Evolutionary conservation across 2,329 filamentous ascomycete genomes (phyloP).

Genomic region (Trichoderma citrinoviride): DNA sequence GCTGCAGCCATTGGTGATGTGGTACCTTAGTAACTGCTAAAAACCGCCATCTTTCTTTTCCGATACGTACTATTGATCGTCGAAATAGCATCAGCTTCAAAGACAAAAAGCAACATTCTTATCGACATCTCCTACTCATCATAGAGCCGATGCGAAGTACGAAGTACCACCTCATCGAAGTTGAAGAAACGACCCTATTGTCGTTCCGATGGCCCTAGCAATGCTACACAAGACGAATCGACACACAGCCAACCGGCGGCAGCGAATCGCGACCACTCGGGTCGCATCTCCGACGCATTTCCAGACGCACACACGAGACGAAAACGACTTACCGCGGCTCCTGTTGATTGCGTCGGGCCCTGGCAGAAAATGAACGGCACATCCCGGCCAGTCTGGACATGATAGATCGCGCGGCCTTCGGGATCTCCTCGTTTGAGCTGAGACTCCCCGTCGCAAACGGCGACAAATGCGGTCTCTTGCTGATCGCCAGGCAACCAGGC

Average conservation of each 20-base stretch:
- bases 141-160: not conserved
- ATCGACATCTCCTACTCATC: not conserved
- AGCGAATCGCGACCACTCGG: not conserved
- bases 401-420: not conserved
- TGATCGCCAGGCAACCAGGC: not conserved
- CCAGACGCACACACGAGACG: not conserved
- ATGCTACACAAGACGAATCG: not conserved
- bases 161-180: not conserved
- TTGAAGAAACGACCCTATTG: not conserved
- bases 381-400: not conserved
- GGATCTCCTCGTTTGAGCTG: constrained; percentile 4
- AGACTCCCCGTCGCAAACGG: constrained; percentile 6
- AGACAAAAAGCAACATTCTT: not conserved
- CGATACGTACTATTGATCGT: not conserved
- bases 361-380: not conserved
- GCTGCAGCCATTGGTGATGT: not conserved
- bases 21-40: not conserved
- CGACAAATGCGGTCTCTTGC: constrained; percentile 15
- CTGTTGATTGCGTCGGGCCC: not conserved
- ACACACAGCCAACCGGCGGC: not conserved
- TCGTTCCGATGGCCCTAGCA: not conserved
- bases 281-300: not conserved
- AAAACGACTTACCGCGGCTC: not conserved
- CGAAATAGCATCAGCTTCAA: not conserved
- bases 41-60: not conserved